These are phyloP conservation scores for Hygrocybe punicea DNA, from an alignment of 768 basidiomycete species.

Conservation along the genomic window DNA sequence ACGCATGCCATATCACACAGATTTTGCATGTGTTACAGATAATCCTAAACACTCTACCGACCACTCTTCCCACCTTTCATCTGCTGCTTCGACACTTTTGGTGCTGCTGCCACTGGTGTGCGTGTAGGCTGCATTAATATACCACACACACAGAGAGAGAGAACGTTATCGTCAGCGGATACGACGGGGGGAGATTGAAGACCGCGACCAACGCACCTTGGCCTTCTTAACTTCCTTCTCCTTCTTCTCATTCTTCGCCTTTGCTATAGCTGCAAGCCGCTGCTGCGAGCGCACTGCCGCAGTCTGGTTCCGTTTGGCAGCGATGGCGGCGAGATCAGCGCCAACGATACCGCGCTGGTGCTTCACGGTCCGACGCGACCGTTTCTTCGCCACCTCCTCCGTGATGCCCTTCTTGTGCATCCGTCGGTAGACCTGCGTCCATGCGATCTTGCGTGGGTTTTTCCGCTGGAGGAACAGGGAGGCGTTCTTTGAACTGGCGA, in stretches of 20 bases:
- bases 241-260: conserved; percentile 97
- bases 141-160: conserved; percentile 4
- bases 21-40: not conserved
- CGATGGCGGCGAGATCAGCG: conserved; percentile 87
- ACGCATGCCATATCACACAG: no score
- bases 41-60: conserved; percentile 40
- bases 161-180: no score
- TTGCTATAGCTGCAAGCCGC: conserved; percentile 80
- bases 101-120: conserved; percentile 52
- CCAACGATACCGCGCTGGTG: conserved; percentile 98
- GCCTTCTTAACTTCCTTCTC: conserved; percentile 90
- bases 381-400: conserved; percentile 99
- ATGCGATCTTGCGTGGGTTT: conserved; percentile 99
- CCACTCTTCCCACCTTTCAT: conserved; percentile 89
- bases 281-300: conserved; percentile 77
- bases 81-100: conserved; percentile 92
- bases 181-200: no score
- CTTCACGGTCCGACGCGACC: conserved; percentile 94
- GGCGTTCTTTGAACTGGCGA: conserved; percentile 86
- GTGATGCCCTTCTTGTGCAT: conserved; percentile 99
- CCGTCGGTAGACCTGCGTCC: conserved; percentile 90
- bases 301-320: conserved; percentile 90
- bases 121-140: conserved; percentile 49
- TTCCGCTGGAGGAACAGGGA: conserved; percentile 99
- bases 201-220: conserved; percentile 65